A percentile compares a stretch with the other conserved stretches of the same genome.
Evolutionary conservation across 2,329 filamentous ascomycete species (phyloP).

Genomic region (Beauveria rudraprayagi): DNA sequence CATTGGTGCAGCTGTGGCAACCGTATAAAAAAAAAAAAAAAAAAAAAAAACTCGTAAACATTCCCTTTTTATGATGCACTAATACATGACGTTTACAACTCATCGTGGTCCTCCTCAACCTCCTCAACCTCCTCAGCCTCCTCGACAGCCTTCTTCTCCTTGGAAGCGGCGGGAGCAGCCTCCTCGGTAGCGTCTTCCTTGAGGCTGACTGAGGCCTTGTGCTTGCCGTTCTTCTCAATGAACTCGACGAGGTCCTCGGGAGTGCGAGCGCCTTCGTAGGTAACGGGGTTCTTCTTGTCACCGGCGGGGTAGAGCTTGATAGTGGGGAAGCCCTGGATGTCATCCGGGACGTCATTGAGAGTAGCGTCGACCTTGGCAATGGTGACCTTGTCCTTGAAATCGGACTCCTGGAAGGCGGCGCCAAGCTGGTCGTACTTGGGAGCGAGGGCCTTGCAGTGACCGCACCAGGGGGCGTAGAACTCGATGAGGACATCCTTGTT

Average conservation of each 20-base stretch:
- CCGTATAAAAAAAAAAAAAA: slow-evolving; percentile 15
- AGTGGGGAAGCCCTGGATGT: slow-evolving; percentile 96
- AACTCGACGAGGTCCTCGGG: slow-evolving; percentile 88
- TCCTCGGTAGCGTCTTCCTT: slow-evolving; percentile 46
- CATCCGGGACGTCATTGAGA: slow-evolving; percentile 90
- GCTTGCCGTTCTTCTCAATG: slow-evolving; percentile 89
- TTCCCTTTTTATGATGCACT: slow-evolving; percentile 15
- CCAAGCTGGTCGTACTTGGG: slow-evolving; percentile 95
- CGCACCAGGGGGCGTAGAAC: slow-evolving; percentile 99
- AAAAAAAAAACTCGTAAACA: slow-evolving; percentile 19
- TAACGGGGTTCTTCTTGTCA: slow-evolving; percentile 73
- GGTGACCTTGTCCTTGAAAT: slow-evolving; percentile 74
- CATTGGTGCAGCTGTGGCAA: slow-evolving; percentile 4
- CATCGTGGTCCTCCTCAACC: slow-evolving; percentile 47
- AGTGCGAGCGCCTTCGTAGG: slow-evolving; percentile 81
- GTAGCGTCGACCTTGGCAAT: slow-evolving; percentile 98
- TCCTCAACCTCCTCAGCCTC: slow-evolving; percentile 38
- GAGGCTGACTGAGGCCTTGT: slow-evolving; percentile 63
- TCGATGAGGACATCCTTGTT: slow-evolving; percentile 95
- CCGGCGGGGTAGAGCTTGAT: slow-evolving; percentile 97
- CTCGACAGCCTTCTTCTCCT: slow-evolving; percentile 37
- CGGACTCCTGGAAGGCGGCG: slow-evolving; percentile 64
- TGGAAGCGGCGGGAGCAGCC: slow-evolving; percentile 46
- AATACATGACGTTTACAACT: slow-evolving; percentile 54
- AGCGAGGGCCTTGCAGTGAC: slow-evolving; percentile 97